phyloP scores from a whole-genome alignment of 1,139 yeast genomes.

The Yamadazyma sp. region DNA sequence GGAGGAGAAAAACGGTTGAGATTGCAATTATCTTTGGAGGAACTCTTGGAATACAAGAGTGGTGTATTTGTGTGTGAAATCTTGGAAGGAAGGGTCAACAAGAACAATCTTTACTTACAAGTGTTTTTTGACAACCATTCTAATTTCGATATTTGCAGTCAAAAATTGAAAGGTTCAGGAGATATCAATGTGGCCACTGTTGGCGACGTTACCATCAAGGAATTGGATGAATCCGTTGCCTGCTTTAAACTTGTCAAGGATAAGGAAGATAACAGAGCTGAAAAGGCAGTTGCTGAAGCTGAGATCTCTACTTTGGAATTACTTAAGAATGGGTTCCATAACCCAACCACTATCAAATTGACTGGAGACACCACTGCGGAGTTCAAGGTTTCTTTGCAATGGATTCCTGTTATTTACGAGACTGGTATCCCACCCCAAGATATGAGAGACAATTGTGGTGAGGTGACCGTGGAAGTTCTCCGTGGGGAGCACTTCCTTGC shows the following conservation, averaged over 20 bases:
- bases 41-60: slow-evolving; percentile 59
- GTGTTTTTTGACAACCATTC: slow-evolving; percentile 75
- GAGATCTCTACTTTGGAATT: slow-evolving; percentile 69
- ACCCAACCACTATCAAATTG: slow-evolving; percentile 52
- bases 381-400: slow-evolving; percentile 64
- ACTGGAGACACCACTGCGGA: slow-evolving; percentile 46
- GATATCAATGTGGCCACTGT: slow-evolving; percentile 52
- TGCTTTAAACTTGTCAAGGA: slow-evolving; percentile 61
- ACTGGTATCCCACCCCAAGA: slow-evolving; percentile 71
- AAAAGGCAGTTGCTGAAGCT: slow-evolving; percentile 61
- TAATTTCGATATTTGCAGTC: slow-evolving; percentile 57
- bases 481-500: slow-evolving; percentile 73
- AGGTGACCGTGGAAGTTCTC: slow-evolving; percentile 58
- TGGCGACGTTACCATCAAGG: slow-evolving; percentile 74
- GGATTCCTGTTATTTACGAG: slow-evolving; percentile 69
- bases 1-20: slow-evolving; percentile 41
- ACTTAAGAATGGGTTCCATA: slow-evolving; percentile 61
- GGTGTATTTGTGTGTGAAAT: slow-evolving; percentile 79
- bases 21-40: slow-evolving; percentile 60
- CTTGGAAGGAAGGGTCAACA: slow-evolving; percentile 54
- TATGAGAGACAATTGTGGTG: slow-evolving; percentile 74
- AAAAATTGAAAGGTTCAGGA: slow-evolving; percentile 35
- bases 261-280: slow-evolving; percentile 52
- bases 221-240: slow-evolving; percentile 71
- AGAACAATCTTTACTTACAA: slow-evolving; percentile 62